Evolutionary conservation across 75 land plant genomes (phyloP).

Genomic region (Pinus taeda): DNA sequence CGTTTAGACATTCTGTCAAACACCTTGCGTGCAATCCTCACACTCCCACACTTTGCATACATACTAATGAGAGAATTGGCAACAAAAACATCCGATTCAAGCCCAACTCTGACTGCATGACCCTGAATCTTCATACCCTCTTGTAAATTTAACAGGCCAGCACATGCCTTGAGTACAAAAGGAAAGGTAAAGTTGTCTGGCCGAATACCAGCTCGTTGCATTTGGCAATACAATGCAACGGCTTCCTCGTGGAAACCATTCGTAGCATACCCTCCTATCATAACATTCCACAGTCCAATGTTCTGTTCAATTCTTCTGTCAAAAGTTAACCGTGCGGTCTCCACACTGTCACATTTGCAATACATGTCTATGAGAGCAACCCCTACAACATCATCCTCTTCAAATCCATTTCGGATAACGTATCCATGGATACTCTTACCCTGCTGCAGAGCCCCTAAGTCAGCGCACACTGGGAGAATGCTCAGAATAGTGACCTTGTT

Average conservation of each 20-base stretch:
- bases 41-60: slow-evolving; percentile 39
- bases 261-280: slow-evolving; percentile 62
- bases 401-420: background rate
- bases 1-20: slow-evolving; percentile 49
- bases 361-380: slow-evolving; percentile 19
- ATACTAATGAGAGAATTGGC: slow-evolving; percentile 52
- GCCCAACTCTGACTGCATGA: slow-evolving; percentile 37
- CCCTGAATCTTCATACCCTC: slow-evolving; percentile 64
- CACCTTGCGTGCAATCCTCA: slow-evolving; percentile 27
- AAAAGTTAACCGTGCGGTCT: slow-evolving; percentile 52
- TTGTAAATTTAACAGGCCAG: slow-evolving; percentile 29
- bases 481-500: slow-evolving; percentile 10
- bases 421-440: slow-evolving; percentile 10
- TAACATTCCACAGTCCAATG: slow-evolving; percentile 56
- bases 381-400: slow-evolving; percentile 13
- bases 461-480: slow-evolving; percentile 14
- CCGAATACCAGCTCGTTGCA: slow-evolving; percentile 56
- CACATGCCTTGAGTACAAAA: slow-evolving; percentile 59
- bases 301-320: slow-evolving; percentile 38
- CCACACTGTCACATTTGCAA: slow-evolving; percentile 17
- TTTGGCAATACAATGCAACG: slow-evolving; percentile 54
- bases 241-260: slow-evolving; percentile 48
- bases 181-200: slow-evolving; percentile 62
- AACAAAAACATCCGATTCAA: slow-evolving; percentile 31
- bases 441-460: slow-evolving; percentile 21